Conservation (phyloP, 2,329 filamentous ascomycete species). For the Xylaria sp. region DNA sequence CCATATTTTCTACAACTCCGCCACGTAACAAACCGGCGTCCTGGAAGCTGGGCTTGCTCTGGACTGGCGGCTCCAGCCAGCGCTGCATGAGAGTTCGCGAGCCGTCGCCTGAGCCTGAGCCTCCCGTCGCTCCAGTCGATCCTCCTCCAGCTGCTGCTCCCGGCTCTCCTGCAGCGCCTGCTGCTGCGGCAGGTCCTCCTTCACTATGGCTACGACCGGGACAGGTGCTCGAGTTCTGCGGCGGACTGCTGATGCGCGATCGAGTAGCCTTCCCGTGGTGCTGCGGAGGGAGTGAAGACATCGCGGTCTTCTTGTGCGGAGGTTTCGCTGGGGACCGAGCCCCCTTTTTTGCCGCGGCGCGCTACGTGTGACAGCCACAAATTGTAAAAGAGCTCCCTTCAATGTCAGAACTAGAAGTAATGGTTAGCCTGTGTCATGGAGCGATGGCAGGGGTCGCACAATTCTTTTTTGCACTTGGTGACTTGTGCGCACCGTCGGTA, state of each 20-base stretch:
- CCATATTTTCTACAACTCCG: slow-evolving; percentile 79
- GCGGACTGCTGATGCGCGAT: slow-evolving; percentile 54
- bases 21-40: slow-evolving; percentile 68
- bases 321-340: slow-evolving; percentile 21
- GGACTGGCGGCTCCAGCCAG: slow-evolving; percentile 55
- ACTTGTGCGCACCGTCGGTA: slow-evolving; percentile 15
- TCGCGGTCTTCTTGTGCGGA: slow-evolving; percentile 12
- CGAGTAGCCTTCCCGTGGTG: slow-evolving; percentile 28
- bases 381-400: slow-evolving; percentile 19
- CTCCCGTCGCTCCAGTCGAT: no score
- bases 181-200: neutral
- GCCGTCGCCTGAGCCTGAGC: slow-evolving; percentile 27
- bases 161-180: neutral
- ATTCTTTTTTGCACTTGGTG: slow-evolving; percentile 11
- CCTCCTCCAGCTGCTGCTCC: neutral
- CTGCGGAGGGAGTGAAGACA: slow-evolving; percentile 24
- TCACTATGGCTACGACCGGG: slow-evolving; percentile 21
- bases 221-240: slow-evolving; percentile 35
- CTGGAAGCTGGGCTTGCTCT: slow-evolving; percentile 66
- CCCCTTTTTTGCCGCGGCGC: slow-evolving; percentile 25
- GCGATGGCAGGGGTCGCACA: slow-evolving; percentile 6
- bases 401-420: slow-evolving; percentile 15
- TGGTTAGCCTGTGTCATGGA: slow-evolving; percentile 19
- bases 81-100: slow-evolving; percentile 48
- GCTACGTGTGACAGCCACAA: slow-evolving; percentile 22